phyloP scores from a whole-genome alignment of 2,329 filamentous ascomycete species.

The Fusarium nisikadoi region DNA sequence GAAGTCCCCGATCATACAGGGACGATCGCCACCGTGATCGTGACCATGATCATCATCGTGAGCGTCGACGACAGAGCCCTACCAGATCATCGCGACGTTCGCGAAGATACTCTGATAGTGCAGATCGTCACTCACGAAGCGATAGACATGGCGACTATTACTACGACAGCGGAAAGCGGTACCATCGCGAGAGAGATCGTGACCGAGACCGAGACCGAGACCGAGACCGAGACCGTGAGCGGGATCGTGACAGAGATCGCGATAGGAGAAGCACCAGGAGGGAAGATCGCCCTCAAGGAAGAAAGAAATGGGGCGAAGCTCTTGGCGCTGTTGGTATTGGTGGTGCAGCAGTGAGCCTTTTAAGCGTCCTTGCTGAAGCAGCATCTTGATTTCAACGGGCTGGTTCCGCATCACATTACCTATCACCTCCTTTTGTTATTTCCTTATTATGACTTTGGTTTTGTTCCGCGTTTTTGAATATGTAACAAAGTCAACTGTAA shows the following conservation, averaged over 20 bases:
- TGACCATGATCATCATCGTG: slow-evolving; percentile 42
- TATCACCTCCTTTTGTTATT: slow-evolving; percentile 3
- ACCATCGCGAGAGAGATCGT: slow-evolving; percentile 51
- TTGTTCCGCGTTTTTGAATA: not conserved
- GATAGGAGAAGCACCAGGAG: slow-evolving; percentile 52
- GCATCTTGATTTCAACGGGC: slow-evolving; percentile 48
- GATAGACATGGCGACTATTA: slow-evolving; percentile 53
- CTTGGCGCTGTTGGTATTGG: slow-evolving; percentile 69
- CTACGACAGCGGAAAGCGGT: slow-evolving; percentile 47
- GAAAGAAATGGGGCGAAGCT: slow-evolving; percentile 63
- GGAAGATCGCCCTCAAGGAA: slow-evolving; percentile 53
- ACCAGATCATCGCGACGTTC: slow-evolving; percentile 38
- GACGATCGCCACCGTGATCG: slow-evolving; percentile 49
- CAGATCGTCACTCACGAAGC: slow-evolving; percentile 39
- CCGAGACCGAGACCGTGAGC: slow-evolving; percentile 25
- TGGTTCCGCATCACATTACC: slow-evolving; percentile 8
- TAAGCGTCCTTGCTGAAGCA: slow-evolving; percentile 68
- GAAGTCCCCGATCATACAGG: slow-evolving; percentile 44
- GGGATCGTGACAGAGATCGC: slow-evolving; percentile 49
- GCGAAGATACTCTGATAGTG: slow-evolving; percentile 44
- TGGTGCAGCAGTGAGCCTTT: slow-evolving; percentile 67
- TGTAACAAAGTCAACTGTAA: slow-evolving; percentile 7
- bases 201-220: slow-evolving; percentile 51
- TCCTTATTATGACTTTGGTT: not conserved
- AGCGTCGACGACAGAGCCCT: slow-evolving; percentile 33